Conservation (phyloP, 2,329 filamentous ascomycete genomes). For the Colletotrichum salicis region DNA sequence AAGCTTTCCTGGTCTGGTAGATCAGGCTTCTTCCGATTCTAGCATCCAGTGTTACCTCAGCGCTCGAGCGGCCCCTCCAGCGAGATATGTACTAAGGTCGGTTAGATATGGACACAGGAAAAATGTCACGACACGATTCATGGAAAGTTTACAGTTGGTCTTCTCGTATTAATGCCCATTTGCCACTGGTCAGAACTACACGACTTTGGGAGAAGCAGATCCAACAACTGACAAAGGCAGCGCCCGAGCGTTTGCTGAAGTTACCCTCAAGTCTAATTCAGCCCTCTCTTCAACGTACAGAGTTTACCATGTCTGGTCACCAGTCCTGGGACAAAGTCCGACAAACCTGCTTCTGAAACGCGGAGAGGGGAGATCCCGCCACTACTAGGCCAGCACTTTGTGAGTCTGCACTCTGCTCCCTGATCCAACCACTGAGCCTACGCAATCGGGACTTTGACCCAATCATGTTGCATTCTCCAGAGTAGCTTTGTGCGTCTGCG, state of each 20-base stretch:
- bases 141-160: no score
- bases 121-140: no score
- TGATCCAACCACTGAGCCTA: background rate
- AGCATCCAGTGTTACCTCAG: conserved; percentile 4
- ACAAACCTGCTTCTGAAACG: conserved; percentile 35
- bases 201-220: background rate
- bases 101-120: background rate
- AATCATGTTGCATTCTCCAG: conserved; percentile 6
- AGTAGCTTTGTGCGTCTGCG: conserved; percentile 10
- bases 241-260: background rate
- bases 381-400: background rate
- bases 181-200: background rate
- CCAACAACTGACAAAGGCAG: background rate
- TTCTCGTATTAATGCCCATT: background rate
- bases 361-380: conserved; percentile 34
- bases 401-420: background rate
- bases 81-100: background rate
- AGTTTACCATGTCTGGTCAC: background rate
- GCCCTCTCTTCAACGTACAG: background rate
- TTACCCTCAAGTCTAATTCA: background rate
- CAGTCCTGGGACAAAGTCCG: conserved; percentile 8
- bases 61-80: conserved; percentile 1
- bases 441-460: conserved; percentile 10
- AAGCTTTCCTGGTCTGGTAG: conserved; percentile 24
- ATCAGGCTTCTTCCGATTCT: conserved; percentile 17